Base-by-base conservation (phyloP, 2,329 filamentous ascomycete species). In the Cercospora sp. region DNA sequence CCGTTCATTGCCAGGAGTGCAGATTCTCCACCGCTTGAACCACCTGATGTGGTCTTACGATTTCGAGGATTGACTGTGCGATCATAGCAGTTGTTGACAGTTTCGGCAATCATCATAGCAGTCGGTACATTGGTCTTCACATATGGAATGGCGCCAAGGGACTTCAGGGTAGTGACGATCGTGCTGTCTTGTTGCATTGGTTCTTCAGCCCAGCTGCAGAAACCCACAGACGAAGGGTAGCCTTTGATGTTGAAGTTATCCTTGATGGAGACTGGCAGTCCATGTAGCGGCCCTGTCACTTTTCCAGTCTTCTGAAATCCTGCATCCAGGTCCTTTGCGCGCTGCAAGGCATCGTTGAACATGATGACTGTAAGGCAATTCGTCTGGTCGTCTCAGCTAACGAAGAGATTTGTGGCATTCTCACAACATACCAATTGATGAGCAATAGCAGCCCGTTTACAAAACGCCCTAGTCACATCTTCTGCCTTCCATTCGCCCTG, bases 71-170 rank as follows among this genome's bases (percentile, higher is more conserved):
- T 90, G 24, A 87, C 76, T 2, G 78, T 80, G 12, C 74, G 70
- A 8, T 89, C 89, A 72, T 88, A 87, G 1, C 86, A 82, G 71
- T 90, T 89, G 78, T 90, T 91, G 16, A 89, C 86, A 1, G 83
- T 86, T 75, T 91, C 89, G 12, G 87, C 85, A 62, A 90, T 89
- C 88, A 91, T 90, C 71, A 90, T 88, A 12, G 87, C 87, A 1
- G 87, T 89, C 0, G 90, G 89, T 2, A 91, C 81, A 72, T 91
- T 91, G 0, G 90, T 91, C 78, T 91, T 91, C 71, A 86, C 84
- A 71, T 91, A 90, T n/a, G 90, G 79, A 0, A 92, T 83, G 0
- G 89, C 89, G 1, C 90, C 90, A 0, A 88, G 81, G 18, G 82
- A 81, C 28, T 86, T 79, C 3, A 92, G 78, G 0, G 90, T 80